A percentile compares a stretch with the other conserved stretches of the same genome.
phyloP scores from a whole-genome alignment of 257 asterid genomes.

The Ophiorrhiza pumila region DNA sequence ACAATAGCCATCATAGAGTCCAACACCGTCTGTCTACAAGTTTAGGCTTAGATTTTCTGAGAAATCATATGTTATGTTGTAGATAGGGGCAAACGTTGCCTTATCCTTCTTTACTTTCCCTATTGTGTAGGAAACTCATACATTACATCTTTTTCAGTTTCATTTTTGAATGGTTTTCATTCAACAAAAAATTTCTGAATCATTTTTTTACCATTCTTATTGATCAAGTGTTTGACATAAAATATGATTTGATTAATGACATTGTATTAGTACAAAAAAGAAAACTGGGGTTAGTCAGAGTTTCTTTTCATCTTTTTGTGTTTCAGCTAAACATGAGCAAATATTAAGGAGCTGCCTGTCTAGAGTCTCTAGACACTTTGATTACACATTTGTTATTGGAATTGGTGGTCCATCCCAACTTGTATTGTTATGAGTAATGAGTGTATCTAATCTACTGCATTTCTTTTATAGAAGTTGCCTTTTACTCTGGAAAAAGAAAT shows the following conservation, averaged over 20 bases:
- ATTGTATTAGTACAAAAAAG: no score
- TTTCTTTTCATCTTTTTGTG: not conserved
- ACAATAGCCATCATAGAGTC: not conserved
- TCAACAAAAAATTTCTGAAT: no score
- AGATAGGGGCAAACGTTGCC: not conserved
- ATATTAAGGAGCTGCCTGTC: not conserved
- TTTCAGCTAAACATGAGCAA: not conserved
- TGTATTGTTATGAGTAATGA: not conserved
- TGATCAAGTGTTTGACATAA: no score
- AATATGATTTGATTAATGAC: no score
- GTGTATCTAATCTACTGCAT: no score
- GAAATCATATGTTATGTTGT: not conserved
- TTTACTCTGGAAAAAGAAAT: not conserved
- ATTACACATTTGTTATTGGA: not conserved
- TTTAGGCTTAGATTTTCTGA: not conserved
- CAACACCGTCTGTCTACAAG: constrained; percentile 2
- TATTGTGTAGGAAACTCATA: not conserved
- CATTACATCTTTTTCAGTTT: no score
- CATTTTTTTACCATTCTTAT: no score
- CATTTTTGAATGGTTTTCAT: no score
- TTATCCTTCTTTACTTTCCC: not conserved
- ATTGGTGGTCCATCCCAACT: not conserved
- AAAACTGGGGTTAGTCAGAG: no score
- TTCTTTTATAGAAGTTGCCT: not conserved
- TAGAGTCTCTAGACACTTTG: not conserved